A percentile compares a stretch with the other conserved stretches of the same genome.
These are phyloP conservation scores for Agaricus blazei DNA, from an alignment of 768 basidiomycete genomes.

Conservation along the genomic window DNA sequence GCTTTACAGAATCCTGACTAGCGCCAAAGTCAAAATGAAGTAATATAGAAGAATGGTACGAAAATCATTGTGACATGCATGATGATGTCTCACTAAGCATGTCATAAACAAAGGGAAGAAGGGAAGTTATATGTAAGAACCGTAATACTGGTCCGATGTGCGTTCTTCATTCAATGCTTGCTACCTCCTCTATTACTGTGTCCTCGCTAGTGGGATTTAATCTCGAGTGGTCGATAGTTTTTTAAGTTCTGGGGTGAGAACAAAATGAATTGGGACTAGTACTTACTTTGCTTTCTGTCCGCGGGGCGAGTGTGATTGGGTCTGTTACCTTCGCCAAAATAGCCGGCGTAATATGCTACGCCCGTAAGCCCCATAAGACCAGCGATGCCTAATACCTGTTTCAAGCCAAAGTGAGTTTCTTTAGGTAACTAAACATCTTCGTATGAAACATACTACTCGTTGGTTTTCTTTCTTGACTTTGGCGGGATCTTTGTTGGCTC, in stretches of 20 bases:
- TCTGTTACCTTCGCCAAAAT: not conserved
- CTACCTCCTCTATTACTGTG: conserved; percentile 3
- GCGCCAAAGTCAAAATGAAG: no score
- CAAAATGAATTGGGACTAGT: not conserved
- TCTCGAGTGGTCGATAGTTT: conserved; percentile 1
- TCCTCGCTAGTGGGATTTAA: not conserved
- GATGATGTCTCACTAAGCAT: no score
- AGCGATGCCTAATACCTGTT: conserved; percentile 1
- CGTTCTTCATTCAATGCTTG: not conserved
- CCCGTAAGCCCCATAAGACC: conserved; percentile 6
- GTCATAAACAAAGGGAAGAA: no score
- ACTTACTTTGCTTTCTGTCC: conserved; percentile 6
- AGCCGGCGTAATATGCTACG: conserved; percentile 7
- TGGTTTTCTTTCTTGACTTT: conserved; percentile 7
- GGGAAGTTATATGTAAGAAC: no score
- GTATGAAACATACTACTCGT: not conserved
- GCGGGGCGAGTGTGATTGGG: not conserved
- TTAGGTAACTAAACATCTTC: no score
- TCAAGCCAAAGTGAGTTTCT: not conserved
- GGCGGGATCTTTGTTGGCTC: conserved; percentile 3
- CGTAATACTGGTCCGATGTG: no score
- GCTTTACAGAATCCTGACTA: no score
- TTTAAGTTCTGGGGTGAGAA: not conserved
- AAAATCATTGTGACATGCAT: no score
- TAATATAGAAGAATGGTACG: no score